Evolutionary conservation across 208 protist species (phyloP), one percentile per base, ranked within the genome.

Genomic region (Crithidia brevicula): DNA sequence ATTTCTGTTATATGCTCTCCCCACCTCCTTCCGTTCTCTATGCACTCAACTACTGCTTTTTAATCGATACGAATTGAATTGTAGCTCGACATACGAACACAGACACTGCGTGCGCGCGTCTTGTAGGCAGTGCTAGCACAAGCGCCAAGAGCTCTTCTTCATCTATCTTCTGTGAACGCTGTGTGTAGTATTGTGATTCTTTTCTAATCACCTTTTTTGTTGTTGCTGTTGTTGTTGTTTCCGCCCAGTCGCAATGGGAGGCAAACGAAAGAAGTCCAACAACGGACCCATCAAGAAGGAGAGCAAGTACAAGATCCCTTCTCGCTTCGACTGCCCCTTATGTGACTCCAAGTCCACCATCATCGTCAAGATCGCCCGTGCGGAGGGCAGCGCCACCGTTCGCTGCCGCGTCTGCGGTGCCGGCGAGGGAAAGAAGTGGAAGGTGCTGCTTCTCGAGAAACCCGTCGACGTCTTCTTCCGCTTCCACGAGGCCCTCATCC

Each of bases 231-330:
- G 16, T 59, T 58, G 7, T 34, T 34, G 15, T 53, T 51, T 52
- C 25, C 25, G 0, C 31, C 34, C 34, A 40, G 11, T 31, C 25
- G 0, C 43, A 58, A 96, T 97, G 92, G 92, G 92, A 58, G 92
- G 92, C 33, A 93, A 88, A 36, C 82, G 86, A 38, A 88, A 89
- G 23, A 94, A 94, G 77, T 77, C 89, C 42, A 81, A 57, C 46
- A 88, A 78, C 15, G 86, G 79, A 16, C 85, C 86, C 15, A 71
- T 95, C 65, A 97, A 97, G 72, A 97, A 97, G 76, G 89, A 93
- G 67, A 94, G 92, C 73, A 94, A 94, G 69, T 97, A 97, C 72
- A 97, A 97, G 66, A 95, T 97, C 60, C 92, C 92, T 2, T 47
- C 71, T 1, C 85, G 82, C 50, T 97, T 97, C 72, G 89, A 95